A percentile compares a stretch with the other conserved stretches of the same genome.
Evolutionary conservation across 306 rosid species (phyloP).

Genomic region (Biancaea sappan): DNA sequence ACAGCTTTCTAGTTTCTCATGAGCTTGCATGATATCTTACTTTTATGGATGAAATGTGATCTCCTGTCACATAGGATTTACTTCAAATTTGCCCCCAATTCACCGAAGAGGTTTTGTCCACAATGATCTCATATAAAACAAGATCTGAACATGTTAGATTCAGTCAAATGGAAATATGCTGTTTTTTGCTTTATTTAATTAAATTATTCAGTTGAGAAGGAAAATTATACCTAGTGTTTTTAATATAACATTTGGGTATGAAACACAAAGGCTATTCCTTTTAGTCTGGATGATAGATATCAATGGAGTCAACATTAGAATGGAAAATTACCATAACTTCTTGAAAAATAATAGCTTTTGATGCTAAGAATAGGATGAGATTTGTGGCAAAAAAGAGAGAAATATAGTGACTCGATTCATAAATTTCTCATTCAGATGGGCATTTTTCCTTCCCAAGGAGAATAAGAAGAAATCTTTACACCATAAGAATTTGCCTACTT

Average conservation of each 20-base stretch:
- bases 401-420: not conserved
- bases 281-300: not conserved
- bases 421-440: not conserved
- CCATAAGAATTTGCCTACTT: not conserved
- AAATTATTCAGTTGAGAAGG: not conserved
- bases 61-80: not conserved
- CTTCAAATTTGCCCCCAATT: not conserved
- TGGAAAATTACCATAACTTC: not conserved
- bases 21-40: not conserved
- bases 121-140: not conserved
- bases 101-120: not conserved
- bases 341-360: not conserved
- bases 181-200: not conserved
- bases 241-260: not conserved
- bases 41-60: not conserved
- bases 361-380: not conserved
- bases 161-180: not conserved
- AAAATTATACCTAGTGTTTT: not conserved
- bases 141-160: not conserved
- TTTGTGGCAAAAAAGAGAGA: not conserved
- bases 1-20: not conserved
- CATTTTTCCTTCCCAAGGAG: not conserved
- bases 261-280: not conserved
- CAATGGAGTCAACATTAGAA: not conserved
- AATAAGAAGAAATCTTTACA: not conserved